phyloP scores from a whole-genome alignment of 768 basidiomycete species.

The Suillus americanus region DNA sequence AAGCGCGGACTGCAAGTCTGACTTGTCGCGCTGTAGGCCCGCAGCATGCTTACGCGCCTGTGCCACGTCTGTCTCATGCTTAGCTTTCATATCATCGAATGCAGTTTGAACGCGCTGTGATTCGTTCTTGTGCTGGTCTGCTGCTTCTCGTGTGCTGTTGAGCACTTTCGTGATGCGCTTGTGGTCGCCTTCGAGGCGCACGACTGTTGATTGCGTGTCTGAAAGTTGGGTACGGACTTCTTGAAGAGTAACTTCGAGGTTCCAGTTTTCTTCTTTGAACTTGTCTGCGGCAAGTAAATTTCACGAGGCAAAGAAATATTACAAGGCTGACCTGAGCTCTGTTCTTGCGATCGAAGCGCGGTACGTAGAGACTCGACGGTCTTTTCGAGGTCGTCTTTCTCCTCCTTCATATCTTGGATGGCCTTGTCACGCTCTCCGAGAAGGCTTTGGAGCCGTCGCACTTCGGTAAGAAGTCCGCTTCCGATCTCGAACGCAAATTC shows the following conservation, averaged over 20 bases:
- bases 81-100: constrained; percentile 76
- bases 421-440: constrained; percentile 92
- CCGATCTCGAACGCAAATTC: constrained; percentile 99
- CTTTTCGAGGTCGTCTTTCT: constrained; percentile 86
- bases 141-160: constrained; percentile 65
- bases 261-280: constrained; percentile 99
- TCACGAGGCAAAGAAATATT: background rate
- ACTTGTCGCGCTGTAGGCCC: constrained; percentile 87
- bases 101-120: constrained; percentile 63
- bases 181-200: constrained; percentile 79
- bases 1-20: constrained; percentile 80
- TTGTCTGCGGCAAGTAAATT: constrained; percentile 55
- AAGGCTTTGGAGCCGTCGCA: constrained; percentile 86
- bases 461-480: constrained; percentile 87
- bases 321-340: constrained; percentile 61
- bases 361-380: constrained; percentile 71
- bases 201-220: constrained; percentile 61
- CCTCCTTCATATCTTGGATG: constrained; percentile 87
- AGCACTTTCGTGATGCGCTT: constrained; percentile 79
- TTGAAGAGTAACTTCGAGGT: constrained; percentile 90
- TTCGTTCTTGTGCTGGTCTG: constrained; percentile 88
- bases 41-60: constrained; percentile 87
- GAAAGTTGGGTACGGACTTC: constrained; percentile 73
- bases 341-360: constrained; percentile 79
- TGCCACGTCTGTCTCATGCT: constrained; percentile 95